Conservation (phyloP, 768 basidiomycete species). For the Boletellus ananas region DNA sequence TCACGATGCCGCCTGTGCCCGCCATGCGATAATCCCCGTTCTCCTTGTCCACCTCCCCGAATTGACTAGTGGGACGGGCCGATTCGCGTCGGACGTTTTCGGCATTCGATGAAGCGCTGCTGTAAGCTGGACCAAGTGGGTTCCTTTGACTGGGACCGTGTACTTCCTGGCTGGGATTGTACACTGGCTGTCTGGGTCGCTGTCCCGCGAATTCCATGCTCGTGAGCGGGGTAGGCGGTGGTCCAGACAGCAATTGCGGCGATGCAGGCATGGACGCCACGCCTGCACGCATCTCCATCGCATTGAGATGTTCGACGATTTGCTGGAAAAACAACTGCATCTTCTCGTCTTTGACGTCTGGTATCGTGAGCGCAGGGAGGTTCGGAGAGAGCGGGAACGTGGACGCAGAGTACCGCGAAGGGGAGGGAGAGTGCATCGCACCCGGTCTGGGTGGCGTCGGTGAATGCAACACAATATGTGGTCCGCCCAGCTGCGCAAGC, state of each 20-base stretch:
- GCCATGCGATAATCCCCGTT: conserved; percentile 32
- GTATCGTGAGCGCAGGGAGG: conserved; percentile 53
- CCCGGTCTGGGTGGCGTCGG: conserved; percentile 7
- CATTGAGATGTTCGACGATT: conserved; percentile 74
- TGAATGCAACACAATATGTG: conserved; percentile 20
- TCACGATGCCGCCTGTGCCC: conserved; percentile 22
- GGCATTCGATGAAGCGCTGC: conserved; percentile 9
- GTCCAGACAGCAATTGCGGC: conserved; percentile 11
- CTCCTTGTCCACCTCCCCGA: conserved; percentile 53
- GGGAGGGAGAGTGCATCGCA: conserved; percentile 17
- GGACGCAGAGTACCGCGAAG: conserved; percentile 24
- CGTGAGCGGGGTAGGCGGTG: conserved; percentile 10
- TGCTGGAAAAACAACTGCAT: conserved; percentile 86
- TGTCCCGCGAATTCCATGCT: conserved; percentile 22
- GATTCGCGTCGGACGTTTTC: conserved; percentile 1
- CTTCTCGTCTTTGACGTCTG: conserved; percentile 67
- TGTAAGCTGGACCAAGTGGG: conserved; percentile 27
- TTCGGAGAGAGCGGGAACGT: conserved; percentile 34
- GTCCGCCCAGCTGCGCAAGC: conserved; percentile 11
- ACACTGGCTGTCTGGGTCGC: conserved; percentile 3
- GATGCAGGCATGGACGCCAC: conserved; percentile 14
- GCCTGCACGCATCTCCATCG: conserved; percentile 56
- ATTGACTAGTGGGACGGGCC: conserved; percentile 5
- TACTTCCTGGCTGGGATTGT: conserved; percentile 1
- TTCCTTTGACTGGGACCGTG: conserved; percentile 30